Conservation (phyloP, 1,139 yeast species). For the Pichia sp. region DNA sequence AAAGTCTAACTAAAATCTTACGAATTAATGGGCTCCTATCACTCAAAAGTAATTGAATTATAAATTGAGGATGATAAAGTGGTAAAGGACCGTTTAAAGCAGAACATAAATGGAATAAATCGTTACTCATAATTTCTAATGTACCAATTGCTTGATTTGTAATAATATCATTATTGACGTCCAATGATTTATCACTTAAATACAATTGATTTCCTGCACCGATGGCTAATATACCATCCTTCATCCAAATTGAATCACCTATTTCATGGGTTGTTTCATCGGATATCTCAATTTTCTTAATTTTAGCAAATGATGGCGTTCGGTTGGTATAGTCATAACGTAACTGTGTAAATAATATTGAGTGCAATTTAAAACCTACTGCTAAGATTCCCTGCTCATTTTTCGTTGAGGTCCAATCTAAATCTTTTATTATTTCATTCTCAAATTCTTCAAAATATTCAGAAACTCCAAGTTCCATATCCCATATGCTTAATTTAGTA, state of each 20-base stretch:
- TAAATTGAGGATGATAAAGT: slow-evolving; percentile 82
- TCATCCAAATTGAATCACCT: slow-evolving; percentile 86
- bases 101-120: slow-evolving; percentile 59
- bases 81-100: slow-evolving; percentile 88
- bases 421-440: slow-evolving; percentile 39
- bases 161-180: slow-evolving; percentile 45
- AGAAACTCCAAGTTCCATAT: slow-evolving; percentile 55
- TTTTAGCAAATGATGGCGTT: slow-evolving; percentile 70
- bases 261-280: slow-evolving; percentile 71
- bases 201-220: slow-evolving; percentile 90
- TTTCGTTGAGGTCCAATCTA: slow-evolving; percentile 78
- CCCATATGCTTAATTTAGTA: slow-evolving; percentile 65
- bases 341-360: slow-evolving; percentile 68
- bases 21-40: slow-evolving; percentile 55
- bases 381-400: slow-evolving; percentile 69
- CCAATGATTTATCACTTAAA: slow-evolving; percentile 66
- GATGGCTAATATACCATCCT: slow-evolving; percentile 69
- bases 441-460: slow-evolving; percentile 49
- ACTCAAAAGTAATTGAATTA: slow-evolving; percentile 70
- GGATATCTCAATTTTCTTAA: slow-evolving; percentile 66
- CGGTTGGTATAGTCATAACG: slow-evolving; percentile 84
- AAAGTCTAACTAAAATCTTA: slow-evolving; percentile 49
- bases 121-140: slow-evolving; percentile 40
- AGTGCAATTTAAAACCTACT: slow-evolving; percentile 63
- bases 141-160: slow-evolving; percentile 44